Base-by-base conservation (phyloP, 805 yeast genomes). In the Middelhovenomyces tepae region DNA sequence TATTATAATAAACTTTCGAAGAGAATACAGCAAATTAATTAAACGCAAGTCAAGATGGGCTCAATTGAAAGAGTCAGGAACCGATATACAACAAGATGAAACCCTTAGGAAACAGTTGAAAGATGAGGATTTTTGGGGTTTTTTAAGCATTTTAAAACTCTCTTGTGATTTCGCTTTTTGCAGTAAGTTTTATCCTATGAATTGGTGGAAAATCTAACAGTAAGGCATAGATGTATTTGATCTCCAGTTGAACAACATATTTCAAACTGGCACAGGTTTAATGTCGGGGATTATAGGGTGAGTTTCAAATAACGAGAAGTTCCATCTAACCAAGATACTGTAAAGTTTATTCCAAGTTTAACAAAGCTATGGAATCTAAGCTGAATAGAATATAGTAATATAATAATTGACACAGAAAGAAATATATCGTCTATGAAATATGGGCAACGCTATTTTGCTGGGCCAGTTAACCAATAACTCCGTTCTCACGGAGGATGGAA, bases 401-500 rank as follows among this genome's bases (percentile, higher is more conserved):
- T n/a, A n/a, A n/a, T n/a, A n/a, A n/a, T n/a, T n/a, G n/a, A n/a
- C n/a, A n/a, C n/a, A n/a, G n/a, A n/a, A n/a, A n/a, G n/a, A n/a
- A n/a, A n/a, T n/a, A n/a, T n/a, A n/a, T n/a, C n/a, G n/a, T n/a
- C n/a, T n/a, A n/a, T n/a, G n/a, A n/a, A n/a, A n/a, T n/a, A n/a
- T n/a, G n/a, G n/a, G n/a, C n/a, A n/a, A n/a, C n/a, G n/a, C n/a
- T n/a, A n/a, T n/a, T n/a, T n/a, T n/a, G n/a, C n/a, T n/a, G n/a
- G n/a, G n/a, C n/a, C n/a, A n/a, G n/a, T n/a, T 43, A 46, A 15
- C 40, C 42, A 15, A 51, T 42, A 7, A 51, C 52, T 6, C 57
- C 60, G 25, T 45, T 44, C 2, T 26, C 26, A 4, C 36, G 34
- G 13, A 60, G 42, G 15, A 35, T 43, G 13, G 27, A 40, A 21